Evolutionary conservation across 805 yeast genomes (phyloP).

Genomic region (Sporopachydermia quercuum): DNA sequence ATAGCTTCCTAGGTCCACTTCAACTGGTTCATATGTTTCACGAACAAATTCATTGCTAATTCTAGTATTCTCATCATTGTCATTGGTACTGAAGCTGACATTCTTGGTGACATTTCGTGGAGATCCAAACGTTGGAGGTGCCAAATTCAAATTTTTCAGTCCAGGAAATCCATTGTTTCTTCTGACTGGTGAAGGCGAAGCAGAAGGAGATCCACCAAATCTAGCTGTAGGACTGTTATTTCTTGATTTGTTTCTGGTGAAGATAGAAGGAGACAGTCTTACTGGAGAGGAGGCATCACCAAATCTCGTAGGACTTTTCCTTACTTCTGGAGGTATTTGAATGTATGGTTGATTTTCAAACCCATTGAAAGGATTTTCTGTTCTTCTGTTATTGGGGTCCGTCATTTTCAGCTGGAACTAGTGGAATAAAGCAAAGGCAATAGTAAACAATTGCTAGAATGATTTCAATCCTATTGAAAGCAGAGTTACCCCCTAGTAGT

Average conservation of each 20-base stretch:
- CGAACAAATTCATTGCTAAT: too few relatives aligned
- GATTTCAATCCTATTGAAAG: too few relatives aligned
- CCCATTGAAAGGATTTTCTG: too few relatives aligned
- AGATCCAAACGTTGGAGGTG: not conserved
- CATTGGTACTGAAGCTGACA: conserved; percentile 15
- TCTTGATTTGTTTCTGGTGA: not conserved
- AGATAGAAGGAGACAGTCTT: not conserved
- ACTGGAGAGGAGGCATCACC: not conserved
- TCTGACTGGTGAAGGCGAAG: not conserved
- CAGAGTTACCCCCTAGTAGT: too few relatives aligned
- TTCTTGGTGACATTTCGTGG: conserved; percentile 11
- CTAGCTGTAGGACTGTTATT: too few relatives aligned
- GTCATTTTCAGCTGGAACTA: too few relatives aligned
- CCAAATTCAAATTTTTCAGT: not conserved
- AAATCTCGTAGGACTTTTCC: not conserved
- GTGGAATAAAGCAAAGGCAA: too few relatives aligned
- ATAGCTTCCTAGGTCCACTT: conserved; percentile 16
- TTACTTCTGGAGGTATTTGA: not conserved
- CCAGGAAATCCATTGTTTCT: not conserved
- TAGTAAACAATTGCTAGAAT: too few relatives aligned
- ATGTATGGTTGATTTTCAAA: too few relatives aligned
- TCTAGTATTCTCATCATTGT: too few relatives aligned
- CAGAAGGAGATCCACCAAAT: too few relatives aligned
- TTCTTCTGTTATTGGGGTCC: too few relatives aligned
- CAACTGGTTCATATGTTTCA: conserved; percentile 9